Base-by-base conservation (phyloP, 2,329 filamentous ascomycete species). In the Phialemoniopsis sp. region DNA sequence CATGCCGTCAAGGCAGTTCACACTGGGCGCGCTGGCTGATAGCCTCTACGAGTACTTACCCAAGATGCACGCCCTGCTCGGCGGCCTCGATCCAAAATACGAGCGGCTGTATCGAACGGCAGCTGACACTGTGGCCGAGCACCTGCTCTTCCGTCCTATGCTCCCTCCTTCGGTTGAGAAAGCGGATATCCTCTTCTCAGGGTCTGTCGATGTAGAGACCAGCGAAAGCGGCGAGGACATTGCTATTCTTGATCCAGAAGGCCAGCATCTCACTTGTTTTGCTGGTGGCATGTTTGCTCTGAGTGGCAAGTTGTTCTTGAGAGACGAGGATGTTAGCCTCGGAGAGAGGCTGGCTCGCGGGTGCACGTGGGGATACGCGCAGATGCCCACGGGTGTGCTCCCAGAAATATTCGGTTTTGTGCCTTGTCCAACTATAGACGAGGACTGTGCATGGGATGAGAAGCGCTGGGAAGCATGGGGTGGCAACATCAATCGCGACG, bases 111-210 rank as follows among this genome's bases (percentile, higher is more conserved):
- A 87, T 55, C 66, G 75, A 42, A 63, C 57, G 12, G 74, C 76
- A 16, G 78, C 85, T 48, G 70, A 79, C 9, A 71, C 76, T 0
- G 76, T 76, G 1, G 75, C 76, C 32, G 61, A 80, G 37, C 62
- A 87, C 46, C 63, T 89, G 4, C 71, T 90, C 39, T 89, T 82
- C 62, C 76, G 81, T 2, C 86, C 85, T 1, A 80, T 86, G 70
- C 72, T 78, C 1, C 76, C 78, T 10, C 26, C 26, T 3, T 12
- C 19, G 5, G n/a, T 29, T 28, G 5, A 0, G 63, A 70, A 4
- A 68, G 66, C 71, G 3, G 76, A 88, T 43, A 78, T 89, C 3
- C 69, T 89, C 3, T 69, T 88, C 13, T 67, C 77, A 0, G 82
- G 72, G 12, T 56, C 59, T 8, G 53, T 54, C 8, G 52, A 50